These are phyloP conservation scores for Cyanodermella asteris DNA, from an alignment of 2,329 filamentous ascomycete genomes.

Conservation along the genomic window DNA sequence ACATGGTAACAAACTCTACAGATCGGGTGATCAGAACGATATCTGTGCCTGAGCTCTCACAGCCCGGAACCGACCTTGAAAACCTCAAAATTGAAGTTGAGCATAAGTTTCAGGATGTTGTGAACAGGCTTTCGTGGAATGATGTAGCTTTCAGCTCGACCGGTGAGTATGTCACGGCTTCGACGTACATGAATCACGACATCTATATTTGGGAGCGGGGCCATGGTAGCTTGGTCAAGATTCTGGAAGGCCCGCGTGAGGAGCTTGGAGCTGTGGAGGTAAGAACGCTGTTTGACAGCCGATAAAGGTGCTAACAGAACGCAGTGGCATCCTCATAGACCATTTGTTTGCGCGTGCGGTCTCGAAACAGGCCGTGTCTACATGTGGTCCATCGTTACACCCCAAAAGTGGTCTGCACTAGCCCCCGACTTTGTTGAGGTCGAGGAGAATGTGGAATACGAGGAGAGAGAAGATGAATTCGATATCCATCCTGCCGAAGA, in stretches of 20 bases:
- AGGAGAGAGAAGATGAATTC: slow-evolving; percentile 90
- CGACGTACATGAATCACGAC: slow-evolving; percentile 95
- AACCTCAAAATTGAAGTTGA: slow-evolving; percentile 79
- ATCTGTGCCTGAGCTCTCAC: slow-evolving; percentile 53
- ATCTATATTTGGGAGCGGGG: slow-evolving; percentile 95
- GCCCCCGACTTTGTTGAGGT: slow-evolving; percentile 95
- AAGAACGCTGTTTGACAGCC: too few species aligned
- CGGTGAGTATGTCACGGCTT: slow-evolving; percentile 87
- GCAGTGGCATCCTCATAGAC: slow-evolving; percentile 68
- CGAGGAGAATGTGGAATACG: slow-evolving; percentile 93
- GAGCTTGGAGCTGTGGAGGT: slow-evolving; percentile 79
- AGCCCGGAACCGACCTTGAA: slow-evolving; percentile 47
- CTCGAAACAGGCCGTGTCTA: slow-evolving; percentile 85
- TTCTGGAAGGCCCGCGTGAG: slow-evolving; percentile 89
- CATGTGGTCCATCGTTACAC: slow-evolving; percentile 86
- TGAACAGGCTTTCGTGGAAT: slow-evolving; percentile 90
- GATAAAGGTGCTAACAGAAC: slow-evolving; percentile 1
- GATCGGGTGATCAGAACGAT: slow-evolving; percentile 91
- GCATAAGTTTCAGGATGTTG: slow-evolving; percentile 95
- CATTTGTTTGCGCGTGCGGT: slow-evolving; percentile 75
- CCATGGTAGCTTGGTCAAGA: slow-evolving; percentile 84
- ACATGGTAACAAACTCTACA: slow-evolving; percentile 77
- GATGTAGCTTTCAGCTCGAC: slow-evolving; percentile 88
- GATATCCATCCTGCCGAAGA: slow-evolving; percentile 93
- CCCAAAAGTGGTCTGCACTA: slow-evolving; percentile 90